phyloP scores from a whole-genome alignment of 495 filamentous ascomycete species.

The Xylaria curta region DNA sequence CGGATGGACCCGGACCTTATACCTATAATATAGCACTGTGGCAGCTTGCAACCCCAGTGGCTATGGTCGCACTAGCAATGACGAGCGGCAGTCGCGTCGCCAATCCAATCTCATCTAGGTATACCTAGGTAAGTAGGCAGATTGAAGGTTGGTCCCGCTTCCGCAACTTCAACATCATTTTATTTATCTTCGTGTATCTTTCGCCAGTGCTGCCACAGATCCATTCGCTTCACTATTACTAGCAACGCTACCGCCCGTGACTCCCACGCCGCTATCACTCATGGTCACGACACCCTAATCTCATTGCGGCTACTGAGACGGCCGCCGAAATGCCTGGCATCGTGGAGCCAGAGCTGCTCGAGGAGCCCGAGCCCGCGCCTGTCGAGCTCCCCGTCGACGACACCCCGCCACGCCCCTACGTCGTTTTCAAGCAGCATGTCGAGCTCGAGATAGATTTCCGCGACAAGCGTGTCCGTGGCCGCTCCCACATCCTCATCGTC shows the following conservation, averaged over 20 bases:
- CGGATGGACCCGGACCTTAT: not conserved
- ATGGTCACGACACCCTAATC: constrained; percentile 33
- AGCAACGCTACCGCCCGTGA: constrained; percentile 1
- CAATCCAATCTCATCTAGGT: constrained; percentile 5
- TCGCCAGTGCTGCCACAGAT: constrained; percentile 1
- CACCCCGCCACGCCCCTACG: constrained; percentile 51
- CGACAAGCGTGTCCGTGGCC: constrained; percentile 75
- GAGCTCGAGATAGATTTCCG: constrained; percentile 87
- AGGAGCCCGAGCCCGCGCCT: constrained; percentile 33
- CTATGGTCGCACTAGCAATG: not conserved
- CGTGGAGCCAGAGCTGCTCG: constrained; percentile 34
- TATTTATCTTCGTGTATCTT: not conserved
- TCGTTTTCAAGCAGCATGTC: constrained; percentile 80
- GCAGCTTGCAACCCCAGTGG: not conserved
- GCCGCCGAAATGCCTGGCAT: constrained; percentile 38
- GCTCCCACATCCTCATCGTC: constrained; percentile 78
- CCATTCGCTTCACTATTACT: not conserved
- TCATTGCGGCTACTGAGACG: constrained; percentile 33
- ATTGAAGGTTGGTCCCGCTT: not conserved
- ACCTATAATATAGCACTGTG: not conserved
- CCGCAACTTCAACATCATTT: constrained; percentile 15
- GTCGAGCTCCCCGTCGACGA: constrained; percentile 42
- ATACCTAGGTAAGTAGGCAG: not conserved
- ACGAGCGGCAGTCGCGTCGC: constrained; percentile 19
- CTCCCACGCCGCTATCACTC: not conserved